These are phyloP conservation scores for Psilocybe sp. DNA, from an alignment of 768 basidiomycete species.

Conservation along the genomic window DNA sequence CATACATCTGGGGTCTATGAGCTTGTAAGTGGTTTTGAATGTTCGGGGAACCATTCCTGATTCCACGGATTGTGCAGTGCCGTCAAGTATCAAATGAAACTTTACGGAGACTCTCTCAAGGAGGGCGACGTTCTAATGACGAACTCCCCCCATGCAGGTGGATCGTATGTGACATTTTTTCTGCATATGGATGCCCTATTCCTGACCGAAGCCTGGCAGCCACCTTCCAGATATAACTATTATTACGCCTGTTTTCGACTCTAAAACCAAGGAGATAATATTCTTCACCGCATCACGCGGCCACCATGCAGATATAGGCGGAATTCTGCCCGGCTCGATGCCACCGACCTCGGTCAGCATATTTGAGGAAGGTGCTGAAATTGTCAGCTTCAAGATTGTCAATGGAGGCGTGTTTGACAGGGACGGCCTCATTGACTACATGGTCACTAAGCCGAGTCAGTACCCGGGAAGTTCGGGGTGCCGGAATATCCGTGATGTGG, in stretches of 20 bases:
- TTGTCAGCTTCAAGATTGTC: conserved; percentile 91
- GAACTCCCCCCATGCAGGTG: conserved; percentile 86
- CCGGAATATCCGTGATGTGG: conserved; percentile 83
- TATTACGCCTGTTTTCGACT: conserved; percentile 87
- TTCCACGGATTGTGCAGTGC: conserved; percentile 43
- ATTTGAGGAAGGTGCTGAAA: conserved; percentile 92
- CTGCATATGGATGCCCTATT: conserved; percentile 3
- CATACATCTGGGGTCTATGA: conserved; percentile 86
- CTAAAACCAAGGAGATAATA: conserved; percentile 66
- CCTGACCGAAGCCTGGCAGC: conserved; percentile 17
- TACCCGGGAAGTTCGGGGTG: conserved; percentile 89
- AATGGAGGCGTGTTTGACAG: conserved; percentile 76
- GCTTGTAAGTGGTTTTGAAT: conserved; percentile 58
- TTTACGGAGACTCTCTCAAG: conserved; percentile 66
- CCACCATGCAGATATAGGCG: conserved; percentile 93
- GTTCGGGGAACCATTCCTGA: conserved; percentile 3
- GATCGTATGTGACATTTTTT: conserved; percentile 57
- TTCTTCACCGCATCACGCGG: conserved; percentile 94
- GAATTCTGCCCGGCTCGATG: conserved; percentile 93
- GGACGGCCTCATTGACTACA: conserved; percentile 69
- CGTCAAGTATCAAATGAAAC: conserved; percentile 86
- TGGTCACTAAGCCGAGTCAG: conserved; percentile 77
- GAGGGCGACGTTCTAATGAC: conserved; percentile 94
- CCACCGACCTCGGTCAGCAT: conserved; percentile 89
- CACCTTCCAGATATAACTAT: conserved; percentile 80